phyloP scores from a whole-genome alignment of 73 alveolate genomes.

The Uronychia setigera region DNA sequence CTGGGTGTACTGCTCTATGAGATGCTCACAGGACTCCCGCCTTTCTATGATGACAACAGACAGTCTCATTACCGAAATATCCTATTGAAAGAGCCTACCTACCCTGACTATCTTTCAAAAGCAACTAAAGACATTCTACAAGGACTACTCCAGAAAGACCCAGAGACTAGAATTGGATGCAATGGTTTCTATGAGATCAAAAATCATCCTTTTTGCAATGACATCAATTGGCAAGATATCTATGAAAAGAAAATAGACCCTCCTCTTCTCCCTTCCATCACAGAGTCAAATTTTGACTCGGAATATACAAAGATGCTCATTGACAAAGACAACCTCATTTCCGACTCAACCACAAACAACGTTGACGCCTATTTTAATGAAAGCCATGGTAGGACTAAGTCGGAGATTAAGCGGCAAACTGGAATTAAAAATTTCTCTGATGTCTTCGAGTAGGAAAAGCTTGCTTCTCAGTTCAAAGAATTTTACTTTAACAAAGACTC shows the following conservation, averaged over 20 bases:
- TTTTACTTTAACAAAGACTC: neutral
- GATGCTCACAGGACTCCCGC: constrained; percentile 82
- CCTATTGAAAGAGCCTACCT: constrained; percentile 37
- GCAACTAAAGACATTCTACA: constrained; percentile 75
- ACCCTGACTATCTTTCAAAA: constrained; percentile 59
- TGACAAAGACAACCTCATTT: neutral
- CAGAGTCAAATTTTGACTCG: constrained; percentile 50
- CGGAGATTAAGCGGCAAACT: no score
- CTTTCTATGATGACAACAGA: constrained; percentile 49
- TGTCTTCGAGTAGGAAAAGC: no score
- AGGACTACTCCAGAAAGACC: constrained; percentile 77
- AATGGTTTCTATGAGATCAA: constrained; percentile 37
- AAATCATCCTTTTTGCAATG: constrained; percentile 50
- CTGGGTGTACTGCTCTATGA: constrained; percentile 44
- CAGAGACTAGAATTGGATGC: constrained; percentile 75
- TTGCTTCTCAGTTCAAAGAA: neutral
- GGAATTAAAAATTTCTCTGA: no score
- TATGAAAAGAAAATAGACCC: constrained; percentile 21
- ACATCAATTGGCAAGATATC: constrained; percentile 45
- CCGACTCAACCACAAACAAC: no score
- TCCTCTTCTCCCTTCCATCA: constrained; percentile 33
- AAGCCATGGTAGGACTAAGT: no score
- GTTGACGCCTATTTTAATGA: no score
- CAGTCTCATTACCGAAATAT: constrained; percentile 28
- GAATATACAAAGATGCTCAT: constrained; percentile 47